Conservation (phyloP, 2,329 filamentous ascomycete species). For the Teratosphaeria nubilosa region DNA sequence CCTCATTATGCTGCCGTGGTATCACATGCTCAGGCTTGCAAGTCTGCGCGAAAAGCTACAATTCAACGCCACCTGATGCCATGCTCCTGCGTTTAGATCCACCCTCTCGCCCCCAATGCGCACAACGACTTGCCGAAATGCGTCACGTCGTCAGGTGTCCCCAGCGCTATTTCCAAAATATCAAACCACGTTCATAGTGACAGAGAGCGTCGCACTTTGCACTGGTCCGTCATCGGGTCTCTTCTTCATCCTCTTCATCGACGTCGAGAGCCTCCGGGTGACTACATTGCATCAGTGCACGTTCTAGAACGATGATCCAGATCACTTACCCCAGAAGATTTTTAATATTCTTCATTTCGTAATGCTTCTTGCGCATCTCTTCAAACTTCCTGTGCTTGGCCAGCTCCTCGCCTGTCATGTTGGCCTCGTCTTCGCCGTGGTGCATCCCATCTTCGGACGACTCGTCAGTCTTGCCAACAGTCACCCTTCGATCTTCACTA, state of each 20-base stretch:
- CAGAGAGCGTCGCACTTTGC: no score
- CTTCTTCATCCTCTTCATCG: neutral
- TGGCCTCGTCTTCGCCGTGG: slow-evolving; percentile 49
- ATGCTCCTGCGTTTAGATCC: neutral
- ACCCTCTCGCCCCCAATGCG: neutral
- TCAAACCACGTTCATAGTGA: neutral
- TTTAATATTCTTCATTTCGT: slow-evolving; percentile 96
- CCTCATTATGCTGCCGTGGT: neutral
- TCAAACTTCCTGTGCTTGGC: slow-evolving; percentile 93
- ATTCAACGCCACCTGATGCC: neutral
- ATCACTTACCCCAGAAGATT: slow-evolving; percentile 61
- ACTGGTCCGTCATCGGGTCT: neutral
- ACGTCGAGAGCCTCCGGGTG: neutral
- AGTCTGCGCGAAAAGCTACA: neutral
- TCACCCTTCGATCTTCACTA: slow-evolving; percentile 63
- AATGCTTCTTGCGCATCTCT: slow-evolving; percentile 86
- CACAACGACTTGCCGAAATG: neutral
- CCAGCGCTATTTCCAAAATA: neutral
- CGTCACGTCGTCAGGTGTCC: neutral
- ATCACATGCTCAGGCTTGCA: neutral
- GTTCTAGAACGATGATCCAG: neutral
- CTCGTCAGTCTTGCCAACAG: slow-evolving; percentile 51
- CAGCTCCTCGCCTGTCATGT: slow-evolving; percentile 55
- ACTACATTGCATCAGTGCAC: neutral
- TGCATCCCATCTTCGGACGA: slow-evolving; percentile 36